phyloP scores from a whole-genome alignment of 1,139 yeast genomes.

The Pichia sp. region DNA sequence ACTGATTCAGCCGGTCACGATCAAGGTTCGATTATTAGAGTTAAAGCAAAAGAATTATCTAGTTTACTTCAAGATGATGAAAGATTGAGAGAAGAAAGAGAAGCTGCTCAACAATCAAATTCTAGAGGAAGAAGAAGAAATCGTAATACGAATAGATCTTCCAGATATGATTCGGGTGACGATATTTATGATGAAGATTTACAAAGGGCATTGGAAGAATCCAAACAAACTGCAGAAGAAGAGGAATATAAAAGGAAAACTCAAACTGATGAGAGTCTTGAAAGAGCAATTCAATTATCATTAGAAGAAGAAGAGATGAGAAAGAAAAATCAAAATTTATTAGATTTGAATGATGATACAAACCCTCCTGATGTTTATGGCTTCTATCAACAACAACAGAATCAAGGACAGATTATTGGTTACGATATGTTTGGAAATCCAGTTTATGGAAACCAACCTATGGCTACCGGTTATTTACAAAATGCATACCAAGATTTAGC shows the following conservation, averaged over 20 bases:
- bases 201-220: slow-evolving; percentile 76
- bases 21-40: slow-evolving; percentile 85
- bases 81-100: slow-evolving; percentile 69
- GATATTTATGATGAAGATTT: slow-evolving; percentile 72
- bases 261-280: slow-evolving; percentile 62
- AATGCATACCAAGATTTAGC: slow-evolving; percentile 32
- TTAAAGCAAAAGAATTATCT: slow-evolving; percentile 88
- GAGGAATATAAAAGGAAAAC: slow-evolving; percentile 60
- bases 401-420: slow-evolving; percentile 26
- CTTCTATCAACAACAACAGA: slow-evolving; percentile 29
- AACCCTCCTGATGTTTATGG: slow-evolving; percentile 26
- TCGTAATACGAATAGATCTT: slow-evolving; percentile 11
- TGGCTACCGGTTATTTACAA: slow-evolving; percentile 45
- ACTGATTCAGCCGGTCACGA: slow-evolving; percentile 76
- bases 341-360: slow-evolving; percentile 47
- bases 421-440: slow-evolving; percentile 82
- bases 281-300: slow-evolving; percentile 75
- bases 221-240: slow-evolving; percentile 78
- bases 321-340: slow-evolving; percentile 45
- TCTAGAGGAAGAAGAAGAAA: slow-evolving; percentile 24
- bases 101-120: slow-evolving; percentile 35
- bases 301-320: slow-evolving; percentile 84
- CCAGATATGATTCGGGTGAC: slow-evolving; percentile 1
- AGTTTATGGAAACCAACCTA: slow-evolving; percentile 40
- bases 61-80: slow-evolving; percentile 77